Conservation (phyloP, 805 yeast species). For the Pichia manshurica region DNA sequence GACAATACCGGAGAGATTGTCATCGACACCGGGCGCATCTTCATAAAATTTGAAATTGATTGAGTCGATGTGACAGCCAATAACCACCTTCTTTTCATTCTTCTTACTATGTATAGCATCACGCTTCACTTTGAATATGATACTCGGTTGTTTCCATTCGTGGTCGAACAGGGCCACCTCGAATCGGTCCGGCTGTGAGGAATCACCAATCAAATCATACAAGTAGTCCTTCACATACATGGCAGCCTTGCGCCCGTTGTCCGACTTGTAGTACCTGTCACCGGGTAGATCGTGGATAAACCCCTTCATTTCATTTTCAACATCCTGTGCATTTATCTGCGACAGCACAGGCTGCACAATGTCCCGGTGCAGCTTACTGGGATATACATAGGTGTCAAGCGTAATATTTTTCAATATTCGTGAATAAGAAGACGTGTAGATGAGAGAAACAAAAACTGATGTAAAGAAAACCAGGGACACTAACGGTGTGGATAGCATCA, state of each 20-base stretch:
- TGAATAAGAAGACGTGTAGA: slow-evolving; percentile 5
- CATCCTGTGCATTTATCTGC: neutral
- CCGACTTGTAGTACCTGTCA: slow-evolving; percentile 72
- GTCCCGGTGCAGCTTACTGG: slow-evolving; percentile 34
- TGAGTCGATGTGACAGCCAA: slow-evolving; percentile 90
- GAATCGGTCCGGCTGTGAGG: slow-evolving; percentile 13
- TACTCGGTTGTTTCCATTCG: slow-evolving; percentile 72
- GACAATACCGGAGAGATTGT: slow-evolving; percentile 84
- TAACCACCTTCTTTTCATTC: slow-evolving; percentile 47
- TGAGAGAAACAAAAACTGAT: neutral
- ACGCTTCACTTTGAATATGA: slow-evolving; percentile 53
- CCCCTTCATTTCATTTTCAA: slow-evolving; percentile 5
- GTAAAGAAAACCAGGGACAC: neutral
- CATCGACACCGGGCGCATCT: slow-evolving; percentile 93
- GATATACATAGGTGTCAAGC: slow-evolving; percentile 41
- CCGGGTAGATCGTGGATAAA: slow-evolving; percentile 24
- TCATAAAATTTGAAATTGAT: slow-evolving; percentile 59
- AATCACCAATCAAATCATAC: slow-evolving; percentile 24
- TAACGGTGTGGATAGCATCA: neutral
- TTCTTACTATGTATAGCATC: slow-evolving; percentile 3
- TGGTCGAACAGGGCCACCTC: slow-evolving; percentile 53
- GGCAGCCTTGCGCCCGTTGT: slow-evolving; percentile 65
- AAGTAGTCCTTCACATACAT: slow-evolving; percentile 58
- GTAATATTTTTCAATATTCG: slow-evolving; percentile 2
- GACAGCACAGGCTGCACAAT: slow-evolving; percentile 31